Base-by-base conservation (phyloP, 2,329 filamentous ascomycete species). In the Myriangium duriaei region DNA sequence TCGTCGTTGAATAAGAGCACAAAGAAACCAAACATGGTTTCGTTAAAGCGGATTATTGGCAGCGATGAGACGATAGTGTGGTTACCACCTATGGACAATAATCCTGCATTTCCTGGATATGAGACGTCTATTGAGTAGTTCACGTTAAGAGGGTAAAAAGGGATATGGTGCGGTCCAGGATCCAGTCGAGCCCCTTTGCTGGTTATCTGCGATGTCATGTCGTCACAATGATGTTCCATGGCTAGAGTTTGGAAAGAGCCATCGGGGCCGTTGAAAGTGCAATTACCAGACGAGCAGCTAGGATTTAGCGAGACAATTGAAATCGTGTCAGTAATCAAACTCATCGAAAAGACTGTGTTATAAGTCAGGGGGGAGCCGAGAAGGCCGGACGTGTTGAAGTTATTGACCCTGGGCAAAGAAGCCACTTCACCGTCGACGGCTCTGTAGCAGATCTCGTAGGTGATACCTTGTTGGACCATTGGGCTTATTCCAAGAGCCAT, bases 231-330 rank as follows among this genome's bases (percentile, higher is more conserved):
- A n/a, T 35, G 33, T 4, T 11, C 7, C 7, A 28, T 28, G 3
- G 17, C 18, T 5, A 35, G 19, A 12, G 17, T 26, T 7, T 18
- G 13, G 18, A 26, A 35, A 10, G 13, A 12, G 5, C 33, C 33
- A 24, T 13, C 19, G 7, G 7, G 11, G 7, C 18, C 13, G 4
- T n/a, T n/a, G 11, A 26, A 35, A 4, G 33, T 35, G 19, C 33
- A 35, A 11, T 35, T 35, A 3, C 33, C 33, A 15, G 17, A 13
- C 11, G 33, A 9, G 33, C 33, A 35, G 33, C 18, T 5, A 19
- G 16, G 11, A 35, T 3, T 13, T 4, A 11, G 33, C 11, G 12
- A 12, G 24, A 12, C 18, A 35, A 12, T 14, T 24, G 3, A 6
- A 13, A 13, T 12, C 24, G 17, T 15, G 24, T 35, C 11, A 21